Conservation (phyloP, 768 basidiomycete species). For the Coprinopsis sp. region DNA sequence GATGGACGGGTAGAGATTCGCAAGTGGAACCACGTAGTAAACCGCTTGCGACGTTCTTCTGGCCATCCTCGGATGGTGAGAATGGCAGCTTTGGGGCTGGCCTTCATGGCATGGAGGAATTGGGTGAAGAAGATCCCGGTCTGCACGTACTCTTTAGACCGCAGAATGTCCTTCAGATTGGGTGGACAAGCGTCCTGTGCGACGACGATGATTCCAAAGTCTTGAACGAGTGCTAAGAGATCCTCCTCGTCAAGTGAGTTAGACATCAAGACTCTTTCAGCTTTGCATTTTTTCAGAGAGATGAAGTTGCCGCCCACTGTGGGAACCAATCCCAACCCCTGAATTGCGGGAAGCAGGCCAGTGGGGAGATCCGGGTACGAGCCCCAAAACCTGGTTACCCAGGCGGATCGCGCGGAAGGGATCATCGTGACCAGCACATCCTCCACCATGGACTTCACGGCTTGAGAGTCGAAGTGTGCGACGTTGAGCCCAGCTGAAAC, state of each 20-base stretch:
- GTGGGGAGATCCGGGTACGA: slow-evolving; percentile 8
- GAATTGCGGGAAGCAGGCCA: slow-evolving; percentile 15
- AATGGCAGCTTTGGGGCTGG: slow-evolving; percentile 4
- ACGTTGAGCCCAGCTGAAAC: background rate
- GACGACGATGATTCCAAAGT: slow-evolving; percentile 23
- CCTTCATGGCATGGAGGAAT: slow-evolving; percentile 11
- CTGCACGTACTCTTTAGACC: slow-evolving; percentile 11
- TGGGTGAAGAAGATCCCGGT: slow-evolving; percentile 17
- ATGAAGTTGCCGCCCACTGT: slow-evolving; percentile 24
- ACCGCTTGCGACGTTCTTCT: slow-evolving; percentile 9
- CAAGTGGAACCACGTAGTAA: slow-evolving; percentile 30
- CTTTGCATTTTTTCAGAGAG: slow-evolving; percentile 26
- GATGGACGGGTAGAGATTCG: slow-evolving; percentile 11
- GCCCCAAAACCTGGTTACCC: slow-evolving; percentile 33
- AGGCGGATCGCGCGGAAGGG: slow-evolving; percentile 5
- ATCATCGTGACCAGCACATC: background rate
- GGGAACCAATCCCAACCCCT: slow-evolving; percentile 30
- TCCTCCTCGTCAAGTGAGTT: slow-evolving; percentile 11
- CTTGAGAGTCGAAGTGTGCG: background rate
- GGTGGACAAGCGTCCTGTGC: slow-evolving; percentile 15
- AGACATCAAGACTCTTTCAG: slow-evolving; percentile 22
- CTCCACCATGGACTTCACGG: slow-evolving; percentile 3
- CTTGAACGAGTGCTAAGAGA: slow-evolving; percentile 15
- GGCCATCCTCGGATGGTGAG: slow-evolving; percentile 20
- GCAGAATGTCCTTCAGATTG: slow-evolving; percentile 16